These are phyloP conservation scores for Rhododendron molle DNA, from an alignment of 148 eudicot genomes.

Conservation along the genomic window DNA sequence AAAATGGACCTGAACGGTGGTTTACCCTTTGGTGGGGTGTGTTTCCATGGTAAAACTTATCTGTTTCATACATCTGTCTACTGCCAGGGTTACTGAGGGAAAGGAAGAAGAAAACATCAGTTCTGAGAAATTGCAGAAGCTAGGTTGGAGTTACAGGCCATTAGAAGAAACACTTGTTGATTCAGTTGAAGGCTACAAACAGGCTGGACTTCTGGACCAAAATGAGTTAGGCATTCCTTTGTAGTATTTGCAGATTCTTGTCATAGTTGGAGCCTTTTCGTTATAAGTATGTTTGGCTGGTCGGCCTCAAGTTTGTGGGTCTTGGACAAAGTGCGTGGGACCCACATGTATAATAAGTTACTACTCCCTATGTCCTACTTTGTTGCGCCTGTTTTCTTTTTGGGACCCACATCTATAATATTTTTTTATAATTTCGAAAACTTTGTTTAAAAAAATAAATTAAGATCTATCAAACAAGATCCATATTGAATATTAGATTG, in stretches of 20 bases:
- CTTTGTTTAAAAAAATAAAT: too few species aligned
- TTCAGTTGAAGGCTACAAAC: constrained; percentile 20
- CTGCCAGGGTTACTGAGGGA: constrained; percentile 29
- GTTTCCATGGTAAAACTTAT: neutral
- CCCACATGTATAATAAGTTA: too few species aligned
- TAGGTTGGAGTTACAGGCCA: constrained; percentile 38
- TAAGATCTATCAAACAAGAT: too few species aligned
- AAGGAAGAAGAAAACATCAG: constrained; percentile 8
- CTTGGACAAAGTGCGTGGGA: too few species aligned
- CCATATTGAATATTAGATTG: too few species aligned
- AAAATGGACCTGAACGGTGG: neutral
- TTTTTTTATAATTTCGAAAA: too few species aligned
- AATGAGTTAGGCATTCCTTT: neutral
- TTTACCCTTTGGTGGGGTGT: neutral
- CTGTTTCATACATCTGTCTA: neutral
- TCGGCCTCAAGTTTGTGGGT: too few species aligned
- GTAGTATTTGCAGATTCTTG: neutral
- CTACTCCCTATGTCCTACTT: too few species aligned
- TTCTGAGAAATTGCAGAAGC: constrained; percentile 30
- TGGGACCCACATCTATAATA: too few species aligned
- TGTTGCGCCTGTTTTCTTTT: too few species aligned
- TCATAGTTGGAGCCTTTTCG: neutral
- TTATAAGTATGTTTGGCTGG: too few species aligned
- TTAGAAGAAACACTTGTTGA: constrained; percentile 36
- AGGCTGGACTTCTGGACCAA: constrained; percentile 19